Evolutionary conservation across 495 filamentous ascomycete genomes (phyloP).

Genomic region (Aspergillus cristatus): DNA sequence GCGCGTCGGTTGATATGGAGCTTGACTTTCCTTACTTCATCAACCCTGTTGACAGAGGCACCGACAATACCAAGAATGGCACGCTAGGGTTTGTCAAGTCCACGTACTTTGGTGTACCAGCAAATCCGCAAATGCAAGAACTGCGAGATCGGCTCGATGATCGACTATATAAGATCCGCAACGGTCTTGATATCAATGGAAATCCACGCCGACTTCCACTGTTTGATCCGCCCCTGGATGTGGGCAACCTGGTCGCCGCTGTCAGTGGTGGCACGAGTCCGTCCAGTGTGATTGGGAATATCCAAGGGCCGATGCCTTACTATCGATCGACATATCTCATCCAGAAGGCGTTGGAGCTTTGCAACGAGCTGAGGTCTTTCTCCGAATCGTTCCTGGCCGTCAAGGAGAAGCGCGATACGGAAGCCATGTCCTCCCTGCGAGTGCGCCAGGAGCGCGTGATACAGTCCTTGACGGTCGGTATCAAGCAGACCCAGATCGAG

Average conservation of each 20-base stretch:
- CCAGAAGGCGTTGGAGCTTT: constrained; percentile 20
- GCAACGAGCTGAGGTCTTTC: constrained; percentile 15
- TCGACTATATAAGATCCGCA: constrained; percentile 25
- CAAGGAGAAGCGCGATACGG: constrained; percentile 15
- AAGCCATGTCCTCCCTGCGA: too few relatives aligned
- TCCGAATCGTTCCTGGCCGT: constrained; percentile 6
- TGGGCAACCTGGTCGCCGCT: constrained; percentile 4
- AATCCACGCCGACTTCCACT: constrained; percentile 10
- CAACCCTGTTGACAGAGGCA: neutral
- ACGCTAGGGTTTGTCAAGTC: neutral
- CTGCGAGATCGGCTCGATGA: constrained; percentile 18
- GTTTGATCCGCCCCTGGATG: constrained; percentile 22
- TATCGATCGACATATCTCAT: constrained; percentile 24
- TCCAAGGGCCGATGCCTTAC: constrained; percentile 21
- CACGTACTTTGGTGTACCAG: constrained; percentile 22
- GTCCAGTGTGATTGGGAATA: constrained; percentile 9
- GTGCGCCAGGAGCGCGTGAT: too few relatives aligned
- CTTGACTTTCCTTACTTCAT: constrained; percentile 11
- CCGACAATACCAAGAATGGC: neutral
- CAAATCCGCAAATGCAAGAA: constrained; percentile 10
- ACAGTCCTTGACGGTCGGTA: constrained; percentile 17
- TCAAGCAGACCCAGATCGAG: constrained; percentile 5
- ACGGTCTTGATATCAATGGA: constrained; percentile 25
- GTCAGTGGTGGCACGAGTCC: constrained; percentile 7
- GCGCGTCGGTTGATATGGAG: constrained; percentile 15